Evolutionary conservation across 192 early-diverging fungal genomes (phyloP), one percentile per base, ranked within the genome.

Genomic region (Coemansia aciculifera): DNA sequence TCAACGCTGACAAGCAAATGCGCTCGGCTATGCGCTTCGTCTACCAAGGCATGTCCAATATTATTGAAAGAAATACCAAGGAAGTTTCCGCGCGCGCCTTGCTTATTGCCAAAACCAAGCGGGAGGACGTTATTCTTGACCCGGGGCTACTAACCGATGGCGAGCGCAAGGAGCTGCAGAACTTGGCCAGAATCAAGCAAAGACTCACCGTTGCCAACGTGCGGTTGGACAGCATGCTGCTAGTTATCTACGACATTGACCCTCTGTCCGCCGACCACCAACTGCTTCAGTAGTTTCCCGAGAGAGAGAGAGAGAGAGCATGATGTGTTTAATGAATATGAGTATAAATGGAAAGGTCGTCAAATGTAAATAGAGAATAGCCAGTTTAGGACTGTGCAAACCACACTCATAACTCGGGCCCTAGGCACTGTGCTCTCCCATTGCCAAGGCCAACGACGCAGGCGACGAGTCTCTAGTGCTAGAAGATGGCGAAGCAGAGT

Each of bases 41-140:
- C 36, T 89, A 88, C 59, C 81, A 87, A 61, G 82, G 79, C 29
- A 85, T 90, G 51, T 75, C 61, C 24, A 90, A 92, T 34, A 42
- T 89, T 19, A 74, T 80, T 29, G 81, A 87, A 62, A 78, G 90
- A 24, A 66, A 75, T 17, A 69, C 78, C 62, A 60, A 86, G 31
- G 89, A 91, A 69, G 32, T 73, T 17, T 19, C 17, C 11, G 64
- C 63, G 46, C 81, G 88, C n/a, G 68, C 77, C 9, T 67, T 83
- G 42, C 79, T 91, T 56, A 37, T 89, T 44, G 83, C 85, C 31
- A 91, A 90, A 62, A 75, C 85, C n/a, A 81, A 86, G 56, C 88
- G 90, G 42, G 74, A 86, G 48, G 90, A 91, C 62, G 87, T 91
- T 12, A 69, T 75, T 42, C 85, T 72, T 15, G 86, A 90, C 66